Conservation (phyloP, 75 land plant species). For the Picea sitchensis region DNA sequence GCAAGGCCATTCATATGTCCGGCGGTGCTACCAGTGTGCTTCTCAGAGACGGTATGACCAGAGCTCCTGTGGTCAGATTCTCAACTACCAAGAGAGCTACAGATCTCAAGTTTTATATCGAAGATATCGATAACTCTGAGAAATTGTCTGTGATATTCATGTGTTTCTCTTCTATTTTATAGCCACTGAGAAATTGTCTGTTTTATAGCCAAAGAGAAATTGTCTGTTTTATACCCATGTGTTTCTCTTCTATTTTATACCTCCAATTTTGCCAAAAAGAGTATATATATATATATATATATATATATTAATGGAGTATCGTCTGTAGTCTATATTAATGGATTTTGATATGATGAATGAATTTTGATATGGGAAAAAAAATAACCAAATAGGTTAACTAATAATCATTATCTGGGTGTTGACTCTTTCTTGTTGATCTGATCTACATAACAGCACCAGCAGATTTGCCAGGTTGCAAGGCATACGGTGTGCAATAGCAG, state of each 20-base stretch:
- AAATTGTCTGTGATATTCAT: constrained; percentile 56
- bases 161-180: too few relatives aligned
- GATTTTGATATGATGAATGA: too few relatives aligned
- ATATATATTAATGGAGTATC: too few relatives aligned
- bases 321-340: too few relatives aligned
- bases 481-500: constrained; percentile 70
- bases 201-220: too few relatives aligned
- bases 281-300: too few relatives aligned
- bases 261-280: too few relatives aligned
- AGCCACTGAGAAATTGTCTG: too few relatives aligned
- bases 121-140: constrained; percentile 61
- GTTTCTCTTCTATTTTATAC: too few relatives aligned
- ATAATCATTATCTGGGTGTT: too few relatives aligned
- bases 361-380: too few relatives aligned
- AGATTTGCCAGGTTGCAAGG: constrained; percentile 80
- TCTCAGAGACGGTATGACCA: constrained; percentile 65
- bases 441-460: constrained; percentile 62
- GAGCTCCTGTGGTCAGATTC: constrained; percentile 81
- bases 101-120: constrained; percentile 69
- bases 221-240: constrained; percentile 13
- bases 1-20: constrained; percentile 64
- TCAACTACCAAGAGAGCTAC: constrained; percentile 56
- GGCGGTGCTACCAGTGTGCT: constrained; percentile 62
- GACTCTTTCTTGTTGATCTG: not conserved
- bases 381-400: too few relatives aligned